These are phyloP conservation scores for Spongospora subterranea DNA, from an alignment of 208 protist species.

Conservation along the genomic window DNA sequence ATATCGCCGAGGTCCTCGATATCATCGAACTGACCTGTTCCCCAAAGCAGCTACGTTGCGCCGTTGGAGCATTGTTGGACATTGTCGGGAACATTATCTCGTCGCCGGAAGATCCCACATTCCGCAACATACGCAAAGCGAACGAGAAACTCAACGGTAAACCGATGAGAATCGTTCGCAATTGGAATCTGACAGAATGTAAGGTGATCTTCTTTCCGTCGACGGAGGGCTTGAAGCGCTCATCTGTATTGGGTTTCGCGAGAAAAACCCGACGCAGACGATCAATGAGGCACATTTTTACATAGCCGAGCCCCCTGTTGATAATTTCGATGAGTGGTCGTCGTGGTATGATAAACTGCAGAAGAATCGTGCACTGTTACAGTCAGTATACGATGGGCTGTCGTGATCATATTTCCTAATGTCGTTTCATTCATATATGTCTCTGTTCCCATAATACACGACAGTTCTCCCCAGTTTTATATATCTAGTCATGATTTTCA, in stretches of 20 bases:
- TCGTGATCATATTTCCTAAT: no score
- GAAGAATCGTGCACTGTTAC: background rate
- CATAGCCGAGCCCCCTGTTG: conserved; percentile 26
- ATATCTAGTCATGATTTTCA: no score
- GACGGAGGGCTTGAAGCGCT: conserved; percentile 22
- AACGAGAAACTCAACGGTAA: background rate
- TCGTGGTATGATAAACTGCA: conserved; percentile 37
- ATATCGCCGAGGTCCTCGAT: background rate
- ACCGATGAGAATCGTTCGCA: background rate
- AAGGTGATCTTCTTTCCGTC: background rate
- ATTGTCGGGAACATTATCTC: conserved; percentile 23
- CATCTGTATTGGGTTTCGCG: background rate
- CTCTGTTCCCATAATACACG: no score
- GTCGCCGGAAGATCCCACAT: background rate
- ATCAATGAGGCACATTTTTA: background rate
- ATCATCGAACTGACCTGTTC: background rate
- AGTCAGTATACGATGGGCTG: background rate
- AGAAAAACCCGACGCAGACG: background rate
- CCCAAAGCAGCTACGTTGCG: no score
- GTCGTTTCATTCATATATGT: no score
- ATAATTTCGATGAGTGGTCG: conserved; percentile 20
- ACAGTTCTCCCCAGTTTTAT: no score
- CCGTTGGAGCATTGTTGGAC: background rate
- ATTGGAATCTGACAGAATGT: background rate
- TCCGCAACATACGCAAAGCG: background rate